Conservation (phyloP, 2,329 filamentous ascomycete species). For the Penicillium sp. region DNA sequence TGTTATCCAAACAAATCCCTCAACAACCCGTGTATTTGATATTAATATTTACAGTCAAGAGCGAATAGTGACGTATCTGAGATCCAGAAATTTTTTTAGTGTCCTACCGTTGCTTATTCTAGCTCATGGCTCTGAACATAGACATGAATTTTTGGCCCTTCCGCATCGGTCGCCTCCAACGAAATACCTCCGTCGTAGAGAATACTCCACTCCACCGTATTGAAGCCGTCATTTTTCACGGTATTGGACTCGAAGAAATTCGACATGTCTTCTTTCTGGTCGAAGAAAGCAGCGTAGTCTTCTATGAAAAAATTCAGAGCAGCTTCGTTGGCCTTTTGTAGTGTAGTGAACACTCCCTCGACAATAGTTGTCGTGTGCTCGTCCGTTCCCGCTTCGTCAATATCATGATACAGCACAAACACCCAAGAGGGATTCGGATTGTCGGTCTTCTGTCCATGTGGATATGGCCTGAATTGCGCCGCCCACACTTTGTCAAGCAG, state of each 20-base stretch:
- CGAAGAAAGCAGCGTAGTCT: neutral
- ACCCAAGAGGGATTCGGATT: neutral
- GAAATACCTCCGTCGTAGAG: neutral
- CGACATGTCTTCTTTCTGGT: neutral
- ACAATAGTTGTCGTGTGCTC: neutral
- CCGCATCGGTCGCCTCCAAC: neutral
- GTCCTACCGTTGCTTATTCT: neutral
- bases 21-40: neutral
- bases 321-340: constrained; percentile 7
- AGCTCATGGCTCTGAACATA: neutral
- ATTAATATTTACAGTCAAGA: neutral
- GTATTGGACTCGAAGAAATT: constrained; percentile 1
- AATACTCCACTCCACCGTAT: constrained; percentile 3
- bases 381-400: neutral
- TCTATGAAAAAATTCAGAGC: constrained; percentile 7
- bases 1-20: neutral
- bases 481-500: neutral
- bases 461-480: neutral
- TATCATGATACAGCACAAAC: neutral
- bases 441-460: neutral
- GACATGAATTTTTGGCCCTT: neutral
- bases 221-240: neutral
- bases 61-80: neutral
- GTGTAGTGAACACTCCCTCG: constrained; percentile 3
- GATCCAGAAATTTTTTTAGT: neutral